Evolutionary conservation across 2,329 filamentous ascomycete species (phyloP), one percentile per base, ranked within the genome.

Genomic region (Aspergillus proliferans): DNA sequence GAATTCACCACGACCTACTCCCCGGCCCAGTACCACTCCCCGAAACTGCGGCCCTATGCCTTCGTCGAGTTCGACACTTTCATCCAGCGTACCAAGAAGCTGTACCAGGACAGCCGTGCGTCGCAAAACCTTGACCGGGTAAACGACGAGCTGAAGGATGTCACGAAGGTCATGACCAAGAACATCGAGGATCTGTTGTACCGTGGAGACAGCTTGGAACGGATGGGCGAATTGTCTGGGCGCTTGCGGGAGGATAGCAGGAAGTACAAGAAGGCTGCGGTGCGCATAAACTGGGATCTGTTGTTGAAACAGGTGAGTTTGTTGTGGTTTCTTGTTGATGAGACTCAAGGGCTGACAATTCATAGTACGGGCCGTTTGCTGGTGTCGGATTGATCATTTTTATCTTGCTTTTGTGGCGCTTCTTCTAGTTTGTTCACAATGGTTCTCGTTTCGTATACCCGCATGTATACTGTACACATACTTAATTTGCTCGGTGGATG

Each of bases 91-190:
- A 95, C 91, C 38, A 93, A 92, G 73, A 86, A 90, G 61, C 90
- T 91, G 24, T 98, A 98, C 72, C 88, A 93, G 61, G 93, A 98
- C 70, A 84, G 87, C 47, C 85, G 93, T 57, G 93, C 93, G 14
- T 83, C 88, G 12, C 87, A 91, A 72, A 97, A 97, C 72, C 81
- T 98, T 50, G 89, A 94, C 71, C 90, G 92, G 73, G 78, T 98
- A 57, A 97, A 98, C 66, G 89, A 96, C 66, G 94, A 98, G 78
- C 81, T 98, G 57, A 86, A 91, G 69, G 93, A 97, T 71, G 94
- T 98, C 48, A 97, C 93, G 1, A 91, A 96, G 74, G 91, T 98
- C 65, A 98, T 98, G 94, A 97, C 91, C 48, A 97, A 97, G 82
- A 98, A 98, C 71, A 97, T 98, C 59, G 93, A 98, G 77, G 93